These are phyloP conservation scores for Alternaria incomplexa DNA, from an alignment of 2,329 filamentous ascomycete genomes.

Conservation along the genomic window DNA sequence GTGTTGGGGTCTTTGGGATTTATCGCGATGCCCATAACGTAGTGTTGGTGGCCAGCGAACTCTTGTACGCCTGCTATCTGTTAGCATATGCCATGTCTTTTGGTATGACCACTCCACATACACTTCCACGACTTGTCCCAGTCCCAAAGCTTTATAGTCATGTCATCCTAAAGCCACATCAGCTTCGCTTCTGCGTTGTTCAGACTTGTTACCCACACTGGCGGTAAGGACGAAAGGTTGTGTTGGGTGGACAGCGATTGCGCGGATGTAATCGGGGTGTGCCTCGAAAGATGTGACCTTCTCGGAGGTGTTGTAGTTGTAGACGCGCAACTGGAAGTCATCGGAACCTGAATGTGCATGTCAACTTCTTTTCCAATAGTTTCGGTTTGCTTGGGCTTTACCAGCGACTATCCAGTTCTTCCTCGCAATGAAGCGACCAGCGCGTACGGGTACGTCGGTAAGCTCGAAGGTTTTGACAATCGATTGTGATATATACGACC, in stretches of 20 bases:
- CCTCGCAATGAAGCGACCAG: conserved; percentile 92
- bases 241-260: conserved; percentile 92
- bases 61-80: conserved; percentile 69
- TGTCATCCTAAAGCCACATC: conserved; percentile 42
- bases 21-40: conserved; percentile 95
- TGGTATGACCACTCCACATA: conserved; percentile 16
- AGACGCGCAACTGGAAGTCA: conserved; percentile 81
- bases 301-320: conserved; percentile 99
- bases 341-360: conserved; percentile 63
- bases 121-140: conserved; percentile 99
- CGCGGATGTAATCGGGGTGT: conserved; percentile 97
- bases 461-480: conserved; percentile 99
- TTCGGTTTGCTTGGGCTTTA: conserved; percentile 13
- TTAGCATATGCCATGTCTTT: conserved; percentile 21
- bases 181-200: conserved; percentile 16
- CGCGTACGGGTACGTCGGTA: conserved; percentile 96
- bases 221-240: conserved; percentile 96
- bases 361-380: conserved; percentile 19
- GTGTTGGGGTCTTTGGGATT: conserved; percentile 87
- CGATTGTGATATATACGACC: conserved; percentile 80
- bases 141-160: conserved; percentile 90
- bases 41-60: conserved; percentile 95
- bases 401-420: conserved; percentile 99
- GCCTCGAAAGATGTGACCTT: conserved; percentile 98
- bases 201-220: conserved; percentile 55